Evolutionary conservation across 768 basidiomycete genomes (phyloP).

Genomic region (Rhodotorula paludigena): DNA sequence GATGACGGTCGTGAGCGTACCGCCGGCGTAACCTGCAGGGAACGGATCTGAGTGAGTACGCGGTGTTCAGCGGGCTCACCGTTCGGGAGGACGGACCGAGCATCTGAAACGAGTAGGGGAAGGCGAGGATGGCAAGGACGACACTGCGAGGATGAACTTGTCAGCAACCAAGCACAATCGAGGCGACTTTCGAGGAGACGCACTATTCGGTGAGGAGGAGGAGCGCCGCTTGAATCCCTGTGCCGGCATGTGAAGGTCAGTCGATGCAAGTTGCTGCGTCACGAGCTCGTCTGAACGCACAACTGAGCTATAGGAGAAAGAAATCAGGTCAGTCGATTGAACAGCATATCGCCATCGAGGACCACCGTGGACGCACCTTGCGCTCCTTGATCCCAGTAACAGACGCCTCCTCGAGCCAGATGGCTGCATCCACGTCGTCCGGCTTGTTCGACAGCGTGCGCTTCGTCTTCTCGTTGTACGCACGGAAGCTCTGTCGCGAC

Average conservation of each 20-base stretch:
- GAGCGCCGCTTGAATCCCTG: slow-evolving; percentile 14
- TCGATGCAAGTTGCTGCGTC: background rate
- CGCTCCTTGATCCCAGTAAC: slow-evolving; percentile 28
- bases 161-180: background rate
- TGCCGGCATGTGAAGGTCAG: background rate
- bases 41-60: background rate
- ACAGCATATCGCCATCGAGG: no score
- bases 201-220: slow-evolving; percentile 33
- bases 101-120: slow-evolving; percentile 36
- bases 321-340: slow-evolving; percentile 6
- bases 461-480: background rate
- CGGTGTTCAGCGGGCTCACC: background rate
- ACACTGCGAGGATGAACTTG: slow-evolving; percentile 2
- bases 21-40: slow-evolving; percentile 28
- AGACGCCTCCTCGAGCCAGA: slow-evolving; percentile 9
- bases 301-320: slow-evolving; percentile 6
- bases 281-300: background rate
- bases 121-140: slow-evolving; percentile 33
- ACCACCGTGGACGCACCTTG: slow-evolving; percentile 29
- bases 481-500: background rate
- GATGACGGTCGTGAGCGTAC: slow-evolving; percentile 18
- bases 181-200: background rate
- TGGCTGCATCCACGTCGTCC: slow-evolving; percentile 4
- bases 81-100: slow-evolving; percentile 2
- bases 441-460: slow-evolving; percentile 11